Evolutionary conservation across 805 yeast genomes (phyloP), one percentile per base, ranked within the genome.

Genomic region (Blastobotrys chiropterorum): DNA sequence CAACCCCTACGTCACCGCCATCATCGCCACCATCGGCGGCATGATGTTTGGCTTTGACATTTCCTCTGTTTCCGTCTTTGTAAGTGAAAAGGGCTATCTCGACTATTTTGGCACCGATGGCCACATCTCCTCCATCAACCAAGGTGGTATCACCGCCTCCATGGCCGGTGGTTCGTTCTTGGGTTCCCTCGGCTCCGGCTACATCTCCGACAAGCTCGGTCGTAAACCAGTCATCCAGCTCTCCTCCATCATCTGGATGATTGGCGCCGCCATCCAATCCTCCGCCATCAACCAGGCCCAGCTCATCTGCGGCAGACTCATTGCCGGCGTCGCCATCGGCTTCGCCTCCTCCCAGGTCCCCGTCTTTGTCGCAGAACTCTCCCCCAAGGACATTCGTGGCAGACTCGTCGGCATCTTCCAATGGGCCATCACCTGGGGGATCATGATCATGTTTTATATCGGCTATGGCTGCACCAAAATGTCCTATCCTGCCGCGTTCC

Each of bases 41-140:
- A 70, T 81, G 69, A 75, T 86, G 65, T 80, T 85, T 67, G 95
- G 95, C 51, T 79, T 85, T 62, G 96, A 88, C 66, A 81, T 85
- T 49, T 80, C 92, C 1, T 85, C 95, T 0, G 78, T 87, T 72
- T 78, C 90, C 1, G 82, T 86, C 1, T 85, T 86, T 59, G 72
- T 86, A 42, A 72, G 74, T 1, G 67, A 76, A 14, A 67, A 64
- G 0, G 69, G 72, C 14, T 87, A 86, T 64, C 63, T 65, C 30
- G 57, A 65, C 0, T 82, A 67, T 59, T 86, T 86, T 67, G n/a
- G n/a, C n/a, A n/a, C n/a, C n/a, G n/a, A n/a, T 19, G 57, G 76
- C 53, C 49, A 66, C 43, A 89, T 90, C 5, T 65, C 70, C 38
- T 73, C 89, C 0, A 63, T 74, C 1, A 62, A 70, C 40, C 94